Conservation (phyloP, 2,329 filamentous ascomycete species). For the Raffaelea ambrosiae region DNA sequence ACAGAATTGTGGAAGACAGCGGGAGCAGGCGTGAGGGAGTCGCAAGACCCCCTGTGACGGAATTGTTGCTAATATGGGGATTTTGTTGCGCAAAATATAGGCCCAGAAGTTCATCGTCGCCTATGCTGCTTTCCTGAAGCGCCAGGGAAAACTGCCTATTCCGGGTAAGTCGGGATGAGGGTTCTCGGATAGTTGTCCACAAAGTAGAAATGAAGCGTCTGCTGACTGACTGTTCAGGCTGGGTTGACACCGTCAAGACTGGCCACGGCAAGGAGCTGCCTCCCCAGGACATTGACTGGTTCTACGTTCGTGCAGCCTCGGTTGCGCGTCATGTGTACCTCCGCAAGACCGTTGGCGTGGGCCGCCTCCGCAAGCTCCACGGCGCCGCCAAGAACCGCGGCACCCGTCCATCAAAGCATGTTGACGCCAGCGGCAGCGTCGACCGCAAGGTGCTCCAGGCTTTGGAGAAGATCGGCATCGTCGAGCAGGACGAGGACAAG, state of each 20-base stretch:
- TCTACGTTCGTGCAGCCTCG: conserved; percentile 80
- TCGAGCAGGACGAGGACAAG: conserved; percentile 97
- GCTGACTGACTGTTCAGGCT: conserved; percentile 48
- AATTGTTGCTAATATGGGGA: conserved; percentile 55
- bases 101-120: conserved; percentile 80
- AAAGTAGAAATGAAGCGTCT: too few species aligned
- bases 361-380: conserved; percentile 88
- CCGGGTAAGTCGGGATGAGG: conserved; percentile 50
- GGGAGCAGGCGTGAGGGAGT: conserved; percentile 65
- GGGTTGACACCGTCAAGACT: conserved; percentile 99
- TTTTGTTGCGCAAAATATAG: conserved; percentile 41
- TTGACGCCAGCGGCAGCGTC: conserved; percentile 88
- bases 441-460: conserved; percentile 97
- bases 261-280: conserved; percentile 94
- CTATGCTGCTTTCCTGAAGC: conserved; percentile 86
- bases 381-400: conserved; percentile 97
- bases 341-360: conserved; percentile 96
- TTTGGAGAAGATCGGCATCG: conserved; percentile 97
- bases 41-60: conserved; percentile 64
- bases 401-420: conserved; percentile 83
- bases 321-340: conserved; percentile 98
- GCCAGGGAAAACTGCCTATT: conserved; percentile 86
- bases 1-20: conserved; percentile 14
- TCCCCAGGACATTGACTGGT: conserved; percentile 98
- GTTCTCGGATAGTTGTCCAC: too few species aligned